Conservation (phyloP, 768 basidiomycete genomes). For the Auriscalpium orientale region DNA sequence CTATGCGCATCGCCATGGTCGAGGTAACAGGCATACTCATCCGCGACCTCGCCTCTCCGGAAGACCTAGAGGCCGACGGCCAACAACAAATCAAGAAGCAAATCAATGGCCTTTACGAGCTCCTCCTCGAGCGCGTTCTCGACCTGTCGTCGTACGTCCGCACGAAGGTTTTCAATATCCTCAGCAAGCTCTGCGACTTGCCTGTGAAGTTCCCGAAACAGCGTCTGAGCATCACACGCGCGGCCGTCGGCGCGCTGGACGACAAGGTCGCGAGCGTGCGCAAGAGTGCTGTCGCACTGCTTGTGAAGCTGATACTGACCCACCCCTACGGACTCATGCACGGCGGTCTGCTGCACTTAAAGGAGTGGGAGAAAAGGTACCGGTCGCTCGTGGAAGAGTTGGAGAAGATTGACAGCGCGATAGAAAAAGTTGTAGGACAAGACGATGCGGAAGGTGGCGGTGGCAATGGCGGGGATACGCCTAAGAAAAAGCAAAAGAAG, state of each 20-base stretch:
- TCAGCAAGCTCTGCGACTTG: conserved; percentile 71
- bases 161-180: conserved; percentile 72
- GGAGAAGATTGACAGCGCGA: conserved; percentile 55
- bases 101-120: conserved; percentile 71
- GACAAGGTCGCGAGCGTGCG: conserved; percentile 90
- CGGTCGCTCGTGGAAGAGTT: conserved; percentile 54
- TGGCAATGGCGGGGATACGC: conserved; percentile 16
- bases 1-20: conserved; percentile 91
- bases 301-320: conserved; percentile 70
- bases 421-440: conserved; percentile 46
- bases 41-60: conserved; percentile 59
- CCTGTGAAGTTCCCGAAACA: conserved; percentile 81
- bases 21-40: conserved; percentile 87
- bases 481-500: conserved; percentile 19
- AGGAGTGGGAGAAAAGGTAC: conserved; percentile 71
- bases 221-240: conserved; percentile 63
- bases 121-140: conserved; percentile 80
- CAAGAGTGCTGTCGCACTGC: conserved; percentile 69
- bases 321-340: conserved; percentile 85
- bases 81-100: conserved; percentile 57
- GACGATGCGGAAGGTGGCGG: conserved; percentile 24
- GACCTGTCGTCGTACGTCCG: conserved; percentile 90
- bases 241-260: conserved; percentile 74
- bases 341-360: conserved; percentile 69
- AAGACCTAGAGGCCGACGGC: conserved; percentile 38